Conservation (phyloP, 2,329 filamentous ascomycete species). For the Fusarium brevicatenulatum region DNA sequence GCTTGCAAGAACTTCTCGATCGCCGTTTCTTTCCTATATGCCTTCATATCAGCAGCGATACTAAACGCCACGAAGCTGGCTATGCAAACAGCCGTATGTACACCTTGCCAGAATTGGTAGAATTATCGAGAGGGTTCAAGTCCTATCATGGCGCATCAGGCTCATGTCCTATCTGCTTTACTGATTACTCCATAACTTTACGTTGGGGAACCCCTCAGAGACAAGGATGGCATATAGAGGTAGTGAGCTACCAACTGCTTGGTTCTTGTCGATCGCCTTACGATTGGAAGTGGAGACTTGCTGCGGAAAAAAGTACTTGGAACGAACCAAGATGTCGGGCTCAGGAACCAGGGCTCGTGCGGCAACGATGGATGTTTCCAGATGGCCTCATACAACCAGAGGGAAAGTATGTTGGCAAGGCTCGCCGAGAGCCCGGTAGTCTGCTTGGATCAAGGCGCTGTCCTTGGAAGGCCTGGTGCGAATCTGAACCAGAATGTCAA, state of each 20-base stretch:
- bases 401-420: not conserved
- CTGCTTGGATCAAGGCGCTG: not conserved
- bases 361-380: not conserved
- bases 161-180: not conserved
- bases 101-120: not conserved
- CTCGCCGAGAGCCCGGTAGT: not conserved
- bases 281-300: conserved; percentile 17
- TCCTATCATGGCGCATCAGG: not conserved
- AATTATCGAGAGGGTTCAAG: not conserved
- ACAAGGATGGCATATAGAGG: not conserved
- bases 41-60: not conserved
- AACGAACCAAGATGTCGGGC: not conserved
- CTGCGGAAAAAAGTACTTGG: accelerated
- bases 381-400: not conserved
- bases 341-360: not conserved
- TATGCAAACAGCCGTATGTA: not conserved
- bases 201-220: not conserved
- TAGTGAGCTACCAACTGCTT: not conserved
- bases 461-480: accelerated
- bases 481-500: not conserved
- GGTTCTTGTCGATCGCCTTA: conserved; percentile 9
- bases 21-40: not conserved
- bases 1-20: not conserved
- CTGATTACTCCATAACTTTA: conserved; percentile 15
- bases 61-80: not conserved